A percentile compares a stretch with the other conserved stretches of the same genome.
Evolutionary conservation across 2,329 filamentous ascomycete species (phyloP).

Genomic region (Dactylellina drechsleri): DNA sequence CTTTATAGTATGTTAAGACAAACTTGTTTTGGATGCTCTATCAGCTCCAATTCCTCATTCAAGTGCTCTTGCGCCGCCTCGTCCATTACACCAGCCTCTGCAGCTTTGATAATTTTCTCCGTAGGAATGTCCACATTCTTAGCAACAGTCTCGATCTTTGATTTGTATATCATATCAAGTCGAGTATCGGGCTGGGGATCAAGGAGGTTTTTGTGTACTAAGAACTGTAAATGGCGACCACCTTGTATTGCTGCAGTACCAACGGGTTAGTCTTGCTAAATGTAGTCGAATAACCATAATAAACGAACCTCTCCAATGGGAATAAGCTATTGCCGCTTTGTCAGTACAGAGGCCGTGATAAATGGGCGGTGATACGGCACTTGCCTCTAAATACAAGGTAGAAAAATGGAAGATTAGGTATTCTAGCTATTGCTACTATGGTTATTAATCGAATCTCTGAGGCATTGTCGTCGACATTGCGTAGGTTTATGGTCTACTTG

Average conservation of each 20-base stretch:
- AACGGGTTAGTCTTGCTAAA: constrained; percentile 2
- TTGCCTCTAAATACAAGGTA: constrained; percentile 81
- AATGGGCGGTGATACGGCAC: not conserved
- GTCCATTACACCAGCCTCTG: constrained; percentile 60
- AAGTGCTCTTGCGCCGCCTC: constrained; percentile 59
- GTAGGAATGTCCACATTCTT: constrained; percentile 15
- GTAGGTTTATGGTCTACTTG: constrained; percentile 65
- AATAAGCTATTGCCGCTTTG: constrained; percentile 53
- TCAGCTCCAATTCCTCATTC: constrained; percentile 59
- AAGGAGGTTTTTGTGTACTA: constrained; percentile 78
- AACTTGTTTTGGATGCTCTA: constrained; percentile 60
- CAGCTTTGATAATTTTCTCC: constrained; percentile 60
- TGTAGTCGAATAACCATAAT: constrained; percentile 12
- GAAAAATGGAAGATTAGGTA: constrained; percentile 84
- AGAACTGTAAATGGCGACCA: constrained; percentile 83
- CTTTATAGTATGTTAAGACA: not conserved
- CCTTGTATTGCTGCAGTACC: constrained; percentile 74
- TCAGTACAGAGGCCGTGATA: constrained; percentile 23
- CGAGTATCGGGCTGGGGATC: constrained; percentile 72
- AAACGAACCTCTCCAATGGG: constrained; percentile 74
- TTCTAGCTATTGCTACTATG: constrained; percentile 40
- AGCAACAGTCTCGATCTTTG: constrained; percentile 37
- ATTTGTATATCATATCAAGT: constrained; percentile 77
- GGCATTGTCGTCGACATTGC: not conserved
- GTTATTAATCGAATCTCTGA: not conserved